Evolutionary conservation across 2,329 filamentous ascomycete genomes (phyloP), one percentile per base, ranked within the genome.

Genomic region (Plectosphaerella cucumerina): DNA sequence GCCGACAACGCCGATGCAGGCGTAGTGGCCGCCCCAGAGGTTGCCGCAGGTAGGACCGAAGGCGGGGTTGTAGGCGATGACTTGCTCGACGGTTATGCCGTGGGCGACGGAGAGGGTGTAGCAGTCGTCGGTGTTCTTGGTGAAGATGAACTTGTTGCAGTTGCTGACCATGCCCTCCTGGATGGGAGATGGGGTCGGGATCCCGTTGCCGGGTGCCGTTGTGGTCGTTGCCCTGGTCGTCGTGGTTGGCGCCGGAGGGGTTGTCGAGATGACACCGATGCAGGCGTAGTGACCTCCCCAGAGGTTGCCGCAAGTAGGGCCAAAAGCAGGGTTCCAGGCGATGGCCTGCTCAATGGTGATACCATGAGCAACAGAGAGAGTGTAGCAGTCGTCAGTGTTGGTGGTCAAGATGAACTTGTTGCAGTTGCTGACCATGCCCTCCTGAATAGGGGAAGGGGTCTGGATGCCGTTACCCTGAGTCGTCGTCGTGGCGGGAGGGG

Each of bases 121-220:
- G 46, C 64, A 69, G 12, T 44, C 50, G 6, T 63, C 59, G 4
- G 55, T 59, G 0, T 14, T 41, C 3, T 12, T 12, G 14, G 50
- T 44, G 15, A 47, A 31, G 17, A 54, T 37, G 44, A 56, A 56
- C 26, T 52, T 51, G 47, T 54, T 48, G 34, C 54, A 56, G 54
- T 50, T 53, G 15, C 4, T 21, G 14, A 50, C 51, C 17, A 54
- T 41, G 21, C 46, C 34, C 11, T 46, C 51, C 52, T 56, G 54
- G 6, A 41, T 48, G 6, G 54, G 54, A 23, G 10, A 12, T 3
- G 54, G 54, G 6, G 52, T 26, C 23, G 23, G 5, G 46, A 56
- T 47, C 15, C 54, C 51, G 23, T 53, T 53, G 39, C 18, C 20
- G 11, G 44, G 44, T 9, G 11, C 20, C 6, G 48, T 50, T 50